Conservation (phyloP, 192 early-diverging fungal species). For the Podila epigama region DNA sequence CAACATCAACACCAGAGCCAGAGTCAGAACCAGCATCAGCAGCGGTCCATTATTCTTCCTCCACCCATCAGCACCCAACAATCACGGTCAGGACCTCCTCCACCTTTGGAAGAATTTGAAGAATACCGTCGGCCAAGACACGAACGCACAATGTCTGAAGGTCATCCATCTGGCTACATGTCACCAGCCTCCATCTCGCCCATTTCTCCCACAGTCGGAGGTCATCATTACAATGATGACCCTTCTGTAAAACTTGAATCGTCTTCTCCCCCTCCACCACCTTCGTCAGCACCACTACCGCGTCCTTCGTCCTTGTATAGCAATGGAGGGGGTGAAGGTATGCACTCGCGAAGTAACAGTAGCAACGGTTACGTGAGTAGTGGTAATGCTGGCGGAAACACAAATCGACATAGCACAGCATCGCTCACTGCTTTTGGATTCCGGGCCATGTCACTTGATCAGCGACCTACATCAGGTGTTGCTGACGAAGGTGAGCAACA, state of each 20-base stretch:
- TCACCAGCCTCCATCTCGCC: slow-evolving; percentile 34
- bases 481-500: neutral
- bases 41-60: slow-evolving; percentile 22
- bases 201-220: slow-evolving; percentile 27
- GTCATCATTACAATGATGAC: slow-evolving; percentile 32
- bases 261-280: slow-evolving; percentile 13
- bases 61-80: slow-evolving; percentile 25
- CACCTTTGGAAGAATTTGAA: slow-evolving; percentile 16
- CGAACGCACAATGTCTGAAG: slow-evolving; percentile 41
- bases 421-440: slow-evolving; percentile 28
- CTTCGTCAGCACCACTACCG: no score
- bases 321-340: no score
- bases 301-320: slow-evolving; percentile 10
- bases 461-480: neutral
- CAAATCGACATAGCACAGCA: slow-evolving; percentile 26
- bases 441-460: slow-evolving; percentile 1
- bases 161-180: slow-evolving; percentile 34
- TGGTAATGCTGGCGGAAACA: slow-evolving; percentile 1
- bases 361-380: neutral
- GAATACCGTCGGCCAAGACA: slow-evolving; percentile 27
- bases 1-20: no score
- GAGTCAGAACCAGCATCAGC: no score
- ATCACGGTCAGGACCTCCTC: slow-evolving; percentile 7
- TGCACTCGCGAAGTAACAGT: no score
- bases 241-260: slow-evolving; percentile 42